Conservation (phyloP, 257 asterid species). For the Ocimum tenuiflorum region DNA sequence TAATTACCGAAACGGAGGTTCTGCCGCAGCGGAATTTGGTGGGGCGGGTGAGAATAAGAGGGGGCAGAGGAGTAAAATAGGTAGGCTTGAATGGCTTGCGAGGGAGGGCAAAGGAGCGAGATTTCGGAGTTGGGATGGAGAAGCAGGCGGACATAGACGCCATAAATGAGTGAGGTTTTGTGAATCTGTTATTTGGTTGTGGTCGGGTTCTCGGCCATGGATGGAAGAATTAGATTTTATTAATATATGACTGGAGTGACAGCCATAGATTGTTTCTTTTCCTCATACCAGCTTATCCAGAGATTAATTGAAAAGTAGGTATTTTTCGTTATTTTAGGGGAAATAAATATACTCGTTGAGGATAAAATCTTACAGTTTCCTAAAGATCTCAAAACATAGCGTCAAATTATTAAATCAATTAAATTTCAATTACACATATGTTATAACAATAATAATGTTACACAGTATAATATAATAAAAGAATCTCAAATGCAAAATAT, state of each 20-base stretch:
- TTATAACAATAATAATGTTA: no score
- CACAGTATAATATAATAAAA: no score
- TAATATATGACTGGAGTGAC: no score
- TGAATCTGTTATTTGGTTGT: background rate
- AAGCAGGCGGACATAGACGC: constrained; percentile 59
- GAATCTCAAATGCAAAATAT: no score
- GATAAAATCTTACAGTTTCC: no score
- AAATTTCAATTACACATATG: no score
- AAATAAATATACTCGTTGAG: no score
- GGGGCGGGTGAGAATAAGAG: constrained; percentile 15
- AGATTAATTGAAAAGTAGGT: no score
- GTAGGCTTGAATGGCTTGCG: constrained; percentile 32
- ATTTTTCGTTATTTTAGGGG: no score
- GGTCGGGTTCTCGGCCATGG: constrained; percentile 38
- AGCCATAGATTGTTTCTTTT: constrained; percentile 12
- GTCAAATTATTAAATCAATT: no score
- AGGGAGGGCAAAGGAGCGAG: constrained; percentile 23
- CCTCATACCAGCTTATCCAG: constrained; percentile 14
- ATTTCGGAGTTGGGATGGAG: constrained; percentile 34
- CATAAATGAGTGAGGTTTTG: constrained; percentile 28
- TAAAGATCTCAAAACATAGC: no score
- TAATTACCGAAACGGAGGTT: constrained; percentile 32
- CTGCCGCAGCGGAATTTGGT: constrained; percentile 17
- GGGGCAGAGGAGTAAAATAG: constrained; percentile 20
- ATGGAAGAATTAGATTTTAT: background rate